Percentiles rank a stretch among this genome's conserved stretches.
These are phyloP conservation scores for Aphanocladium album DNA, from an alignment of 2,329 filamentous ascomycete species.

Conservation along the genomic window DNA sequence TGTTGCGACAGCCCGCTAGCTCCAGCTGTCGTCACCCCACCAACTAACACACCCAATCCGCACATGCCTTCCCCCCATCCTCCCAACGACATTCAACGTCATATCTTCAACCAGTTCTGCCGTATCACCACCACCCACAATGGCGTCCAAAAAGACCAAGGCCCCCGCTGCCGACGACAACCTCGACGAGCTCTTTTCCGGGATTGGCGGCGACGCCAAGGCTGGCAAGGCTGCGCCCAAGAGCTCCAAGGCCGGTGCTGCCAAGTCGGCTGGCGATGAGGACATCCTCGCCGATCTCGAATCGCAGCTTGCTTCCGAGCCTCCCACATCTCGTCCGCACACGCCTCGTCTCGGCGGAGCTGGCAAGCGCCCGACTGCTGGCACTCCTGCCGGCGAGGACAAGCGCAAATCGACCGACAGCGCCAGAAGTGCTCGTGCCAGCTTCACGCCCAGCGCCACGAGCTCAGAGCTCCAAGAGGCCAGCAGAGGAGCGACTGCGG, in stretches of 20 bases:
- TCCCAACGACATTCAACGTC: slow-evolving; percentile 3
- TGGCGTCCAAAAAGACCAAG: slow-evolving; percentile 59
- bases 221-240: slow-evolving; percentile 44
- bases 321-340: slow-evolving; percentile 69
- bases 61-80: neutral
- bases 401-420: slow-evolving; percentile 78
- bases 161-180: slow-evolving; percentile 52
- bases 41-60: slow-evolving; percentile 11
- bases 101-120: neutral
- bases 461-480: slow-evolving; percentile 56
- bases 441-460: slow-evolving; percentile 64
- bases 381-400: slow-evolving; percentile 59
- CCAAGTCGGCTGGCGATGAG: slow-evolving; percentile 51
- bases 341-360: slow-evolving; percentile 66
- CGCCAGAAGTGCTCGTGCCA: slow-evolving; percentile 63
- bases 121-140: slow-evolving; percentile 24
- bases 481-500: slow-evolving; percentile 46
- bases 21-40: slow-evolving; percentile 13
- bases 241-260: slow-evolving; percentile 40
- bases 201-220: slow-evolving; percentile 50
- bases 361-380: slow-evolving; percentile 41
- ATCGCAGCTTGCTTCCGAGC: slow-evolving; percentile 61
- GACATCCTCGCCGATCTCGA: slow-evolving; percentile 88
- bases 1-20: neutral
- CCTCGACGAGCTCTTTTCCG: slow-evolving; percentile 61